Conservation (phyloP, 306 rosid species). For the Lathyrus oleraceus region DNA sequence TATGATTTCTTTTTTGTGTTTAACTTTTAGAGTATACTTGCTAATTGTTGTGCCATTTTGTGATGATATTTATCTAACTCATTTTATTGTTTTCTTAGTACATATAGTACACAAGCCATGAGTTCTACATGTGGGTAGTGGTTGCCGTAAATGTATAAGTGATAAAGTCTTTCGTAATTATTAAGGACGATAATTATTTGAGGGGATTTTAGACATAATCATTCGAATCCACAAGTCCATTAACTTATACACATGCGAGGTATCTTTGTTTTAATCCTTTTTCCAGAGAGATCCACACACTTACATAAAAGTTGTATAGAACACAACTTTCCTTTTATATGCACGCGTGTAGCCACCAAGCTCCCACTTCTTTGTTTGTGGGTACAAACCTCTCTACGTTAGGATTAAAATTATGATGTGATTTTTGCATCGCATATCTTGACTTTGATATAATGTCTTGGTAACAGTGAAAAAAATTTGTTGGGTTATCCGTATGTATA, state of each 20-base stretch:
- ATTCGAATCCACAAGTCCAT: slow-evolving; percentile 34
- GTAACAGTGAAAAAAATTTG: no score
- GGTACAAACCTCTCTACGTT: slow-evolving; percentile 24
- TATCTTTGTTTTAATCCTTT: slow-evolving; percentile 14
- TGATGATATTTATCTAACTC: no score
- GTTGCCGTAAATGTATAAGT: no score
- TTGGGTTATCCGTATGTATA: no score
- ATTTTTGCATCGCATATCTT: slow-evolving; percentile 35
- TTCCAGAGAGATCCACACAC: neutral
- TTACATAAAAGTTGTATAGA: neutral
- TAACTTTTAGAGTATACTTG: no score
- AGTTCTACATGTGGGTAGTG: no score
- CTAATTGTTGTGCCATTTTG: no score
- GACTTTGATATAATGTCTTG: neutral
- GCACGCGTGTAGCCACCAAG: slow-evolving; percentile 42
- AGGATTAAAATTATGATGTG: slow-evolving; percentile 37
- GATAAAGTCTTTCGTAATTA: slow-evolving; percentile 27
- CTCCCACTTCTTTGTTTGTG: slow-evolving; percentile 41
- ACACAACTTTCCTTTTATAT: slow-evolving; percentile 11
- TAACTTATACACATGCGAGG: slow-evolving; percentile 15
- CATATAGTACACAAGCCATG: no score
- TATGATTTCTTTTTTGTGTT: no score
- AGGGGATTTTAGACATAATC: slow-evolving; percentile 38
- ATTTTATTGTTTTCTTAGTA: no score
- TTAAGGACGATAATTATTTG: slow-evolving; percentile 6